Evolutionary conservation across 257 asterid genomes (phyloP).

Genomic region (Nicotiana noctiflora): DNA sequence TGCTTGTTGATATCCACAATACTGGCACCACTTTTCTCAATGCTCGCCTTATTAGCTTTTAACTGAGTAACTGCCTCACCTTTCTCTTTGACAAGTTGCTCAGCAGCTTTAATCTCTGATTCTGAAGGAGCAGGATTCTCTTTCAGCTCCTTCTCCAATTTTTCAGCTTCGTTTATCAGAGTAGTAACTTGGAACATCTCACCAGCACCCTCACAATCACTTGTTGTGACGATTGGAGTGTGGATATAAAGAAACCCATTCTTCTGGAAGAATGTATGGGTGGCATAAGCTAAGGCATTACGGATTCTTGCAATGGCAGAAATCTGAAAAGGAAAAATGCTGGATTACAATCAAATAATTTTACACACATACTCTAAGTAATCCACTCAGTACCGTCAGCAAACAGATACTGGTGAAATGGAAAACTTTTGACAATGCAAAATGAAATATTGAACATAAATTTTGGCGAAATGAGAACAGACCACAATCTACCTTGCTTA

Average conservation of each 20-base stretch:
- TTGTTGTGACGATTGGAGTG: constrained; percentile 89
- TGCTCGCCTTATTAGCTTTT: constrained; percentile 66
- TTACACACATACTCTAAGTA: background rate
- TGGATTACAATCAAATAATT: background rate
- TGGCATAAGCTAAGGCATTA: constrained; percentile 79
- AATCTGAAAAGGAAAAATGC: constrained; percentile 36
- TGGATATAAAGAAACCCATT: constrained; percentile 85
- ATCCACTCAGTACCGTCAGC: background rate
- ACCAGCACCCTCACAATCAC: constrained; percentile 99
- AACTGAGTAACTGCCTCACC: constrained; percentile 67
- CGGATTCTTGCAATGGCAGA: constrained; percentile 89
- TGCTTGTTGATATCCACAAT: constrained; percentile 21
- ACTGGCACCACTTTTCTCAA: constrained; percentile 3
- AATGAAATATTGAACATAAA: background rate
- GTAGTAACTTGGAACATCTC: constrained; percentile 99
- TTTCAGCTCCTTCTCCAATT: constrained; percentile 68
- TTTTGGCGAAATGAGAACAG: background rate
- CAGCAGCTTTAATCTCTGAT: constrained; percentile 53
- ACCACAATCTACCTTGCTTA: background rate
- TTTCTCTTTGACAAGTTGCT: constrained; percentile 57
- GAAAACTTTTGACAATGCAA: background rate
- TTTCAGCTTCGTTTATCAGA: constrained; percentile 59
- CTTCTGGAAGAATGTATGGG: constrained; percentile 89
- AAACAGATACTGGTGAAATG: background rate
- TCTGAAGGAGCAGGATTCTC: constrained; percentile 68